Evolutionary conservation across 2,329 filamentous ascomycete genomes (phyloP).

Genomic region (Aspergillus transmontanensis): DNA sequence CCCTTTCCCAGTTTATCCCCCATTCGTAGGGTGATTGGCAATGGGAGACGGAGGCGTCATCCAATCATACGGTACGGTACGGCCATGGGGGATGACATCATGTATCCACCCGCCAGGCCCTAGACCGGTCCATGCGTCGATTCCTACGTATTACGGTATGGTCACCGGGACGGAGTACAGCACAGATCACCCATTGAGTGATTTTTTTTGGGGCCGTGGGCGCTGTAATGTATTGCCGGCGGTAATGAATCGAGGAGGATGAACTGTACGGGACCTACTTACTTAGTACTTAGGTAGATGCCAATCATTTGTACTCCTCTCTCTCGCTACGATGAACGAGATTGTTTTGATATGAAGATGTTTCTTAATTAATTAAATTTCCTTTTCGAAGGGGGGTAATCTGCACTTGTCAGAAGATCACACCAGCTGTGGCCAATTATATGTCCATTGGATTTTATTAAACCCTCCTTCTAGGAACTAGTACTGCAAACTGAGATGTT

Average conservation of each 20-base stretch:
- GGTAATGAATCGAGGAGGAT: background rate
- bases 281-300: background rate
- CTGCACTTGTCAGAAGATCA: slow-evolving; percentile 3
- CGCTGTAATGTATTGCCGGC: background rate
- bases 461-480: background rate
- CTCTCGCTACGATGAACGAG: background rate
- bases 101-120: slow-evolving; percentile 20
- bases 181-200: slow-evolving; percentile 17
- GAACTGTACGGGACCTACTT: background rate
- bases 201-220: slow-evolving; percentile 11
- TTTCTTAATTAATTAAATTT: background rate
- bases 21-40: slow-evolving; percentile 1
- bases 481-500: background rate
- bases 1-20: background rate
- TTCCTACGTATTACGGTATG: slow-evolving; percentile 18
- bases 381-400: background rate
- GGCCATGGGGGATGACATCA: slow-evolving; percentile 29
- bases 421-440: background rate
- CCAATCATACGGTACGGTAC: slow-evolving; percentile 14
- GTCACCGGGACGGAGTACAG: slow-evolving; percentile 17
- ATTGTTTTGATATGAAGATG: background rate
- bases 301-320: background rate
- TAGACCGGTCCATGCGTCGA: slow-evolving; percentile 34
- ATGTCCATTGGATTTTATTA: background rate
- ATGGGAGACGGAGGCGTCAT: background rate